phyloP scores from a whole-genome alignment of 192 early-diverging fungal genomes.

The Funneliformis geosporum region DNA sequence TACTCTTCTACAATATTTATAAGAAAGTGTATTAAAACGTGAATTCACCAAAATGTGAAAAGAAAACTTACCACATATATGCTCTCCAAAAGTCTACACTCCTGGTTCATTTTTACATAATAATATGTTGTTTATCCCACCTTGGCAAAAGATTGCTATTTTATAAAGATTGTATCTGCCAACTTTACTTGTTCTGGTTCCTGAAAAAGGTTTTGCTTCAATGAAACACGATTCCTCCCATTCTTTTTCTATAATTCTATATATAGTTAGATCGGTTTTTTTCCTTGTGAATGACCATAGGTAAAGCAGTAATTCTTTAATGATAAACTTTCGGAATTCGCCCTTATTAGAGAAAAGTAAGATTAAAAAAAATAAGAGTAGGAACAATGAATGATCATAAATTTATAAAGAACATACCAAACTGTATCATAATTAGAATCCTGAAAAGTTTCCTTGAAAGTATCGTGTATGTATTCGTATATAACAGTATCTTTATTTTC shows the following conservation, averaged over 20 bases:
- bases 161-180: background rate
- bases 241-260: background rate
- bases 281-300: background rate
- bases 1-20: constrained; percentile 5
- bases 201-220: background rate
- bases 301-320: background rate
- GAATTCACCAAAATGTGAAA: background rate
- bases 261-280: background rate
- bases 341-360: background rate
- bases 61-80: constrained; percentile 7
- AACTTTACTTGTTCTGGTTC: background rate
- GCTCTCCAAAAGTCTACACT: background rate
- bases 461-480: background rate
- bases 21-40: background rate
- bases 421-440: background rate
- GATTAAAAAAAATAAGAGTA: background rate
- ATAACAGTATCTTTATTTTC: constrained; percentile 1
- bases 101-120: background rate
- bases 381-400: background rate
- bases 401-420: constrained; percentile 1
- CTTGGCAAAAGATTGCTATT: constrained; percentile 11
- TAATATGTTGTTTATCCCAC: background rate
- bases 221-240: background rate
- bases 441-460: constrained; percentile 3
- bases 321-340: background rate